Base-by-base conservation (phyloP, 106 monocot species). In the Allium cepa region DNA sequence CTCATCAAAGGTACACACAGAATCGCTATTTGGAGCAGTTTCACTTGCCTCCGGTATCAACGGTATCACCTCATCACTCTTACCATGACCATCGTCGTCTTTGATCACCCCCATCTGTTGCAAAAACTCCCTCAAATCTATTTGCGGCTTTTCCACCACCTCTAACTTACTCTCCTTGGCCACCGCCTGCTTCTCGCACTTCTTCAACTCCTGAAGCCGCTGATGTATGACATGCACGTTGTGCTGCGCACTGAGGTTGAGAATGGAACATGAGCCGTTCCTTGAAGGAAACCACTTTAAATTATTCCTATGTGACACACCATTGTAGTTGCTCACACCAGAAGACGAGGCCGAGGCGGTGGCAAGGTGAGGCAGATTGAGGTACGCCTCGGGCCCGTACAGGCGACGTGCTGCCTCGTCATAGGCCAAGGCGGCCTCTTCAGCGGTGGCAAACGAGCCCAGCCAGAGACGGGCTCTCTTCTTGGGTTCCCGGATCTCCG, bases 401-500 rank as follows among this genome's bases (percentile, higher is more conserved):
- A 97, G 86, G 2, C 89, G 59, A 15, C 88, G 70, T 10, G 97
- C 97, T 50, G 97, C 97, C 26, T 89, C 92, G 62, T 92, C 97
- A 72, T 97, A 97, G 75, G 97, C 97, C 15, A 97, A 53, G 4
- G 97, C 97, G 22, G 97, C 97, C 69, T 97, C 92, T 52, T 87
- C 86, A 48, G 97, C 92, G 14, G 92, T 97, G 75, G 89, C 71
- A 66, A 97, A 97, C 48, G 97, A 89, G 60, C 97, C 97, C 10
- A 97, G 89, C 97, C 97, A 97, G 66, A 97, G 80, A 56, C 97
- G 79, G 53, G 86, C 83, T 4, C 97, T 73, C 76, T 89, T 92
- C 76, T 84, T 88, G 47, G 97, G 97, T 63, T 97, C 97, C 18
- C 92, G 77, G 73, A 97, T 97, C 80, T 97, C 97, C 22, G 97